Conservation (phyloP, 2,329 filamentous ascomycete genomes). For the Aspergillus sp. region DNA sequence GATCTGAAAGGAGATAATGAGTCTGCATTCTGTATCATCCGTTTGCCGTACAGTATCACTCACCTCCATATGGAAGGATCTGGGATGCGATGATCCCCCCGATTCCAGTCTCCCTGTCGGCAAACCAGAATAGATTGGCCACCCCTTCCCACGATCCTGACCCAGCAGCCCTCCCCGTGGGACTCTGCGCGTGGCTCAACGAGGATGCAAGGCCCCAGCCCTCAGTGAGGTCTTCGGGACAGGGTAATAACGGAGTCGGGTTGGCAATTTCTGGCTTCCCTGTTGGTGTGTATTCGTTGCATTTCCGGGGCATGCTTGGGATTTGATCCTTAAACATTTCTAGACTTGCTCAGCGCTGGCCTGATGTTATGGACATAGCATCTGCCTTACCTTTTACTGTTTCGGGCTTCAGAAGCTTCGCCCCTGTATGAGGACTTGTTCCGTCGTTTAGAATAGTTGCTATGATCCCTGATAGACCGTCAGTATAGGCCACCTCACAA, state of each 20-base stretch:
- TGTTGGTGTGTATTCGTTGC: constrained; percentile 45
- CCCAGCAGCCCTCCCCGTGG: constrained; percentile 50
- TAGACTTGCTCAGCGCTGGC: too few species aligned
- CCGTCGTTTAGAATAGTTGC: constrained; percentile 62
- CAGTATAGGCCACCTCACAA: too few species aligned
- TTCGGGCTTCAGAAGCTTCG: constrained; percentile 43
- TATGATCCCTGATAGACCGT: constrained; percentile 41
- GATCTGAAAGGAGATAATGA: too few species aligned
- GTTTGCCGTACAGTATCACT: too few species aligned
- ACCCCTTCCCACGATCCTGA: constrained; percentile 57
- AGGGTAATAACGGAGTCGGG: constrained; percentile 29
- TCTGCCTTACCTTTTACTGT: constrained; percentile 48
- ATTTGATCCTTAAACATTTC: constrained; percentile 62
- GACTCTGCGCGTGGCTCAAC: constrained; percentile 42
- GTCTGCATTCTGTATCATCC: too few species aligned
- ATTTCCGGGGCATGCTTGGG: constrained; percentile 54
- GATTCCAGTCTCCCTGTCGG: constrained; percentile 56
- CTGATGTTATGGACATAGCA: too few species aligned
- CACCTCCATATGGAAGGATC: constrained; percentile 1
- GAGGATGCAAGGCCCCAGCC: constrained; percentile 63
- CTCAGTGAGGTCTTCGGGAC: constrained; percentile 51
- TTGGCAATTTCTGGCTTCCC: constrained; percentile 47
- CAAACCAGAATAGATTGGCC: constrained; percentile 60
- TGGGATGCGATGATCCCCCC: constrained; percentile 53
- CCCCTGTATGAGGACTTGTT: constrained; percentile 53